A percentile compares a stretch with the other conserved stretches of the same genome.
phyloP scores from a whole-genome alignment of 768 basidiomycete genomes.

The Sporobolomyces pararoseus region DNA sequence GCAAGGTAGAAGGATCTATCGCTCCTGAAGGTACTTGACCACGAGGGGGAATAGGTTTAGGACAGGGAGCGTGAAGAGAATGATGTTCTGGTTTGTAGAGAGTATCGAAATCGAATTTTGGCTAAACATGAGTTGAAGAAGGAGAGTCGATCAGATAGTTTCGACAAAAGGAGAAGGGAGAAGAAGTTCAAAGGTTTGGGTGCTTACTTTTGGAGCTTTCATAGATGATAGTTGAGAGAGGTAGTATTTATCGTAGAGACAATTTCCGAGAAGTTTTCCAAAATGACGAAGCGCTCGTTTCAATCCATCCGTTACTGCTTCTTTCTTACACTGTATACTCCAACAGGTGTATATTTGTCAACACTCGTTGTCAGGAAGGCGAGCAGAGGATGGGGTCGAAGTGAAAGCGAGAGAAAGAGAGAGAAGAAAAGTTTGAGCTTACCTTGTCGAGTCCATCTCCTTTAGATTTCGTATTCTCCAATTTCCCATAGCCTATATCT shows the following conservation, averaged over 20 bases:
- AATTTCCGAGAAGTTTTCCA: slow-evolving; percentile 91
- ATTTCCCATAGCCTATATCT: slow-evolving; percentile 83
- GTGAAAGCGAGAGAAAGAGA: no score
- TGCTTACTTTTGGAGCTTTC: slow-evolving; percentile 67
- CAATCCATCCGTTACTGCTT: slow-evolving; percentile 89
- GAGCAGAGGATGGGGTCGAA: no score
- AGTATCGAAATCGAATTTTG: slow-evolving; percentile 42
- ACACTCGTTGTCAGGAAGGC: not conserved
- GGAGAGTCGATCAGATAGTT: not conserved
- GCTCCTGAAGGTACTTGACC: not conserved
- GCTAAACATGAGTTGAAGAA: slow-evolving; percentile 11
- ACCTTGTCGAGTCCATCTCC: slow-evolving; percentile 88
- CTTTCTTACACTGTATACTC: slow-evolving; percentile 82
- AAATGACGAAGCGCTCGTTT: slow-evolving; percentile 89
- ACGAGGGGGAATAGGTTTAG: not conserved
- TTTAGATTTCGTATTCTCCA: slow-evolving; percentile 82
- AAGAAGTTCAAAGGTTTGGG: not conserved
- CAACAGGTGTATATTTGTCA: no score
- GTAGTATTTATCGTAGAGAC: slow-evolving; percentile 92
- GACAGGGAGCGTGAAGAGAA: not conserved
- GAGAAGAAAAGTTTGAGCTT: slow-evolving; percentile 41
- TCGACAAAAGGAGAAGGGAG: not conserved
- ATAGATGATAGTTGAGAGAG: slow-evolving; percentile 79
- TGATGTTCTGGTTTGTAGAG: slow-evolving; percentile 35
- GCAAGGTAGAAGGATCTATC: not conserved